These are phyloP conservation scores for Helminthosporium solani DNA, from an alignment of 2,329 filamentous ascomycete genomes.

Conservation along the genomic window DNA sequence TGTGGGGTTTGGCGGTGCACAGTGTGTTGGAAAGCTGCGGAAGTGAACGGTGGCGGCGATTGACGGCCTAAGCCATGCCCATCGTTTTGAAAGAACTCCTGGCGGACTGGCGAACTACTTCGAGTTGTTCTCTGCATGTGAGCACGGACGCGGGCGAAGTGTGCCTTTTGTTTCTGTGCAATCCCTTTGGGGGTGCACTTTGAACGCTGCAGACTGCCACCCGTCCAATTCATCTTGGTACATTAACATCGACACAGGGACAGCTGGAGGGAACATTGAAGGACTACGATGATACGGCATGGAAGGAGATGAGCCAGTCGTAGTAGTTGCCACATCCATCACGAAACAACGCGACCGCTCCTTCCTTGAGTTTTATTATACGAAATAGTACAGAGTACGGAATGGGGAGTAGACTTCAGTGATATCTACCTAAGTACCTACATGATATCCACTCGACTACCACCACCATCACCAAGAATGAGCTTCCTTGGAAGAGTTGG, in stretches of 20 bases:
- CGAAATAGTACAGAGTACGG: too few relatives aligned
- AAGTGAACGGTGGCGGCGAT: slow-evolving; percentile 6
- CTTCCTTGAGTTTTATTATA: too few relatives aligned
- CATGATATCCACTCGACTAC: too few relatives aligned
- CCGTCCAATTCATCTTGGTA: slow-evolving; percentile 52
- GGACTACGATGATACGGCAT: too few relatives aligned
- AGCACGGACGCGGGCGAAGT: slow-evolving; percentile 47
- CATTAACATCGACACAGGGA: background rate
- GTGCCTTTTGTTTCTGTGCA: slow-evolving; percentile 47
- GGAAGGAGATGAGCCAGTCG: too few relatives aligned
- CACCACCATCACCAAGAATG: too few relatives aligned
- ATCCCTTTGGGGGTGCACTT: slow-evolving; percentile 40
- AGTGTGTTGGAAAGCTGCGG: slow-evolving; percentile 13
- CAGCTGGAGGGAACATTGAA: background rate
- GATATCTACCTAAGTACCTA: too few relatives aligned
- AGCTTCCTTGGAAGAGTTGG: too few relatives aligned
- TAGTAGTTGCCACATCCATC: too few relatives aligned
- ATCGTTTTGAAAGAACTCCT: slow-evolving; percentile 23
- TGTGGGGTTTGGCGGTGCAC: slow-evolving; percentile 10
- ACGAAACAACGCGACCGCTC: background rate
- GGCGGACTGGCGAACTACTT: slow-evolving; percentile 23
- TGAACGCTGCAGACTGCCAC: slow-evolving; percentile 45
- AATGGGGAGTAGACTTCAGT: too few relatives aligned
- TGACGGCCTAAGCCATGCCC: slow-evolving; percentile 6
- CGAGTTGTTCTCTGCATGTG: slow-evolving; percentile 26